These are phyloP conservation scores for Phylloporus sp. DNA, from an alignment of 1,284 basidiomycete species.

Conservation along the genomic window DNA sequence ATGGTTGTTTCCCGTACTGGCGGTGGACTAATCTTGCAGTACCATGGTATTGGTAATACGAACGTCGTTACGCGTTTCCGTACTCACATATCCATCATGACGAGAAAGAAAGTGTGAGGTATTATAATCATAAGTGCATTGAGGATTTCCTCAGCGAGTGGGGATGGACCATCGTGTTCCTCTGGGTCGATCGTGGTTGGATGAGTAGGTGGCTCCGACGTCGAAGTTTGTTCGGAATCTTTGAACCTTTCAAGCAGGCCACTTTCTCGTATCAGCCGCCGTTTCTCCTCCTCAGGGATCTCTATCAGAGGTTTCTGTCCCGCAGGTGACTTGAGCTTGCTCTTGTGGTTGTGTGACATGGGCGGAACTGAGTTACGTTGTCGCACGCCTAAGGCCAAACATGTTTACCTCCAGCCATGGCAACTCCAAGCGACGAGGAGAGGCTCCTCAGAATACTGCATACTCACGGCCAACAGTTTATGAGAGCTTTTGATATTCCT, in stretches of 20 bases:
- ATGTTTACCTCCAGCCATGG: constrained; percentile 16
- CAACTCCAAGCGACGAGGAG: constrained; percentile 34
- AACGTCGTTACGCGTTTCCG: neutral
- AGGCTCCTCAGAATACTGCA: constrained; percentile 59
- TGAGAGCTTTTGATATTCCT: constrained; percentile 54
- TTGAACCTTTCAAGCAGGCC: constrained; percentile 60
- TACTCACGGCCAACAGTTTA: constrained; percentile 66
- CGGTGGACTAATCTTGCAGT: constrained; percentile 67
- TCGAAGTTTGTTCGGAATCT: constrained; percentile 9
- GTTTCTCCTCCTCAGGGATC: constrained; percentile 75
- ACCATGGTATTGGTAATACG: constrained; percentile 10
- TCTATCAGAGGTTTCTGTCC: constrained; percentile 40
- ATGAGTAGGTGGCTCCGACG: neutral
- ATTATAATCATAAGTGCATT: constrained; percentile 63
- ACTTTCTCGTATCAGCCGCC: constrained; percentile 70
- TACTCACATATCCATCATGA: constrained; percentile 80
- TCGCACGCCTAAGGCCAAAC: constrained; percentile 6
- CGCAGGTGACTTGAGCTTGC: constrained; percentile 22
- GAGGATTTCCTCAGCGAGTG: constrained; percentile 73
- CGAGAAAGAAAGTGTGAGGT: constrained; percentile 69
- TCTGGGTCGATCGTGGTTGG: constrained; percentile 3
- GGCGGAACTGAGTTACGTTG: neutral
- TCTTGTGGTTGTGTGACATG: constrained; percentile 48
- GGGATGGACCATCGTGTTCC: constrained; percentile 42
- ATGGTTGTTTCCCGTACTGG: constrained; percentile 67